A percentile compares a stretch with the other conserved stretches of the same genome.
Conservation (phyloP, 169 alveolate genomes). For the Miamiensis avidus region DNA sequence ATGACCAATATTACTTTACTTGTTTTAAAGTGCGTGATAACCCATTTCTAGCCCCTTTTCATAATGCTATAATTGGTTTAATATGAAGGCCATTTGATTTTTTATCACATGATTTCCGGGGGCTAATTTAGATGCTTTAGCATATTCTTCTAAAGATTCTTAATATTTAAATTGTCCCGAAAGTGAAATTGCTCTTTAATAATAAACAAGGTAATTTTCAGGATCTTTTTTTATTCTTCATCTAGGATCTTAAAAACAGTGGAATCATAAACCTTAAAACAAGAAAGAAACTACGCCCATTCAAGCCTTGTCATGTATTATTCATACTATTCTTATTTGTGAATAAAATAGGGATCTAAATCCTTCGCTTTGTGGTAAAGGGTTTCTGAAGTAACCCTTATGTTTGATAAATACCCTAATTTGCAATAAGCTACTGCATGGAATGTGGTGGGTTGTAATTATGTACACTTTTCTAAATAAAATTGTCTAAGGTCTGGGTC, state of each 20-base stretch:
- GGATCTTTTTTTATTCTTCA: neutral
- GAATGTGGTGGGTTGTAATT: neutral
- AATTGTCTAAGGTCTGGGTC: too few species aligned
- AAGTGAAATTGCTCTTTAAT: neutral
- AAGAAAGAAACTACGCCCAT: neutral
- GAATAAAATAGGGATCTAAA: neutral
- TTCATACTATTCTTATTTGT: too few species aligned
- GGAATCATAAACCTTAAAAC: neutral
- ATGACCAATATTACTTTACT: neutral
- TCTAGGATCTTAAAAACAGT: neutral
- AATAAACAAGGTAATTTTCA: neutral
- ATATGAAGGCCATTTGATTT: neutral
- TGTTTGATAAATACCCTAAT: neutral
- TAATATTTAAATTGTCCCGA: too few species aligned
- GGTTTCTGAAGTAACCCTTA: neutral
- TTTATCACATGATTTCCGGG: neutral
- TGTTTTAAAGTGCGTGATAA: neutral
- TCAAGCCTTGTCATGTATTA: neutral
- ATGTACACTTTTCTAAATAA: neutral
- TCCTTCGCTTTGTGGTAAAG: neutral
- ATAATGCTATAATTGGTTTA: too few species aligned
- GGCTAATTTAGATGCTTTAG: neutral
- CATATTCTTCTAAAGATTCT: neutral
- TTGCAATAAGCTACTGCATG: neutral
- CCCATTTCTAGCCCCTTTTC: neutral